Conservation (phyloP, 2,329 filamentous ascomycete genomes). For the Ceratocystis cacaofunesta region DNA sequence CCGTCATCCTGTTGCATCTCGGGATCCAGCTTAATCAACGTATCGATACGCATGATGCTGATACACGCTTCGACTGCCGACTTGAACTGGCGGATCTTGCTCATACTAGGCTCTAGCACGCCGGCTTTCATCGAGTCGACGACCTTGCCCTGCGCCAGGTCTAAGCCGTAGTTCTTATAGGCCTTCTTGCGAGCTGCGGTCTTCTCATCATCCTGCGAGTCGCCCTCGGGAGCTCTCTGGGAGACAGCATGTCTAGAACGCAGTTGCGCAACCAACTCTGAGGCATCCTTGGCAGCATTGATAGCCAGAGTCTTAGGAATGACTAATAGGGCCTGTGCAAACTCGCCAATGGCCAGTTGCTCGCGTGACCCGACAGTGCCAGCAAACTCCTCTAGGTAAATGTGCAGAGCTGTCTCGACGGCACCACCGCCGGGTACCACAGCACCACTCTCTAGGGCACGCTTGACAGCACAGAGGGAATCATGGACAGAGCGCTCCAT, state of each 20-base stretch:
- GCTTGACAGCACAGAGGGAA: conserved; percentile 90
- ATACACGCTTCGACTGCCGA: conserved; percentile 97
- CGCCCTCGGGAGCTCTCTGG: conserved; percentile 79
- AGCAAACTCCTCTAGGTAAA: conserved; percentile 97
- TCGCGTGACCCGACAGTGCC: conserved; percentile 93
- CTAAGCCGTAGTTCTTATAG: conserved; percentile 97
- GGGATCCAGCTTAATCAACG: conserved; percentile 92
- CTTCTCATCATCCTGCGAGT: conserved; percentile 74
- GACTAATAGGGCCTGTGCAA: conserved; percentile 82
- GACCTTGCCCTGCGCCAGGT: conserved; percentile 76
- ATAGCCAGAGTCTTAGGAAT: conserved; percentile 94
- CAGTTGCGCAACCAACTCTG: conserved; percentile 88
- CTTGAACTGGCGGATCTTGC: conserved; percentile 97
- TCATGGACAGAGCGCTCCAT: conserved; percentile 99
- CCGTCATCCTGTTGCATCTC: conserved; percentile 68
- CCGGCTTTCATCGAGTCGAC: conserved; percentile 89
- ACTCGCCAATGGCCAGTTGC: conserved; percentile 94
- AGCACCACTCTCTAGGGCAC: conserved; percentile 88
- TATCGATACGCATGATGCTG: conserved; percentile 98
- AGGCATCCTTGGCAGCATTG: conserved; percentile 92
- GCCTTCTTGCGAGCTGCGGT: conserved; percentile 83
- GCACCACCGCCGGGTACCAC: conserved; percentile 94
- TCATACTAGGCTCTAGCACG: conserved; percentile 91
- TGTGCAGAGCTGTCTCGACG: conserved; percentile 96
- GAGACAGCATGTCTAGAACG: conserved; percentile 87